Conservation (phyloP, 2,329 filamentous ascomycete species). For the Fusarium sp. region DNA sequence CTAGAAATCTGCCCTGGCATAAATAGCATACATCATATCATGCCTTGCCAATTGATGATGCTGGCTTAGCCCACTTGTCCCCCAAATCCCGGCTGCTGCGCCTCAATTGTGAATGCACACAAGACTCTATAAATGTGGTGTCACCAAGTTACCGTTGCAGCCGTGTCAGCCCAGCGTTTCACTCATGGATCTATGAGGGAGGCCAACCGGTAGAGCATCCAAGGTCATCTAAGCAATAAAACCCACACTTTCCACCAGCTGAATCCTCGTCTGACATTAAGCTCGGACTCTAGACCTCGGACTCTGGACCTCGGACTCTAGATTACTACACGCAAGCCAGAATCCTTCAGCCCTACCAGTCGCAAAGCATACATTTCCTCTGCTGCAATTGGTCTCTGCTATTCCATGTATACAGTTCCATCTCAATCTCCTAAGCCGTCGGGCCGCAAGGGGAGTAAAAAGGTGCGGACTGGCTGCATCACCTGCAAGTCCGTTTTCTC, state of each 20-base stretch:
- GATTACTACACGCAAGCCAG: constrained; percentile 5
- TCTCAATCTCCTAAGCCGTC: constrained; percentile 30
- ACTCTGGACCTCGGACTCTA: constrained; percentile 34
- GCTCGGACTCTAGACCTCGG: constrained; percentile 21
- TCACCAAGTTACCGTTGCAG: no score
- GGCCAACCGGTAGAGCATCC: no score
- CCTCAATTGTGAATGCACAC: no score
- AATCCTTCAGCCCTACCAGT: background rate
- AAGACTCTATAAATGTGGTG: no score
- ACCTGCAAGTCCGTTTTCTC: constrained; percentile 61
- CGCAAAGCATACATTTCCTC: no score
- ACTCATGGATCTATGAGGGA: background rate
- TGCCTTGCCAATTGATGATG: no score
- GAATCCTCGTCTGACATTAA: constrained; percentile 15
- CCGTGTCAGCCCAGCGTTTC: no score
- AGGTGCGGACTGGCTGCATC: constrained; percentile 60
- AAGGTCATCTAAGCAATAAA: constrained; percentile 25
- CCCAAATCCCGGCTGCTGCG: no score
- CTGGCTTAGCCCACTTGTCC: no score
- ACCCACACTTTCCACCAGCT: background rate
- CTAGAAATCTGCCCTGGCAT: no score
- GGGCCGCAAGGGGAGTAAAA: constrained; percentile 55
- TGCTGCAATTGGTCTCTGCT: background rate
- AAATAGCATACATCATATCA: no score
- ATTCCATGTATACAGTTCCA: constrained; percentile 15